Evolutionary conservation across 1,284 basidiomycete species (phyloP), one percentile per base, ranked within the genome.

Genomic region (Peniophora sp.): DNA sequence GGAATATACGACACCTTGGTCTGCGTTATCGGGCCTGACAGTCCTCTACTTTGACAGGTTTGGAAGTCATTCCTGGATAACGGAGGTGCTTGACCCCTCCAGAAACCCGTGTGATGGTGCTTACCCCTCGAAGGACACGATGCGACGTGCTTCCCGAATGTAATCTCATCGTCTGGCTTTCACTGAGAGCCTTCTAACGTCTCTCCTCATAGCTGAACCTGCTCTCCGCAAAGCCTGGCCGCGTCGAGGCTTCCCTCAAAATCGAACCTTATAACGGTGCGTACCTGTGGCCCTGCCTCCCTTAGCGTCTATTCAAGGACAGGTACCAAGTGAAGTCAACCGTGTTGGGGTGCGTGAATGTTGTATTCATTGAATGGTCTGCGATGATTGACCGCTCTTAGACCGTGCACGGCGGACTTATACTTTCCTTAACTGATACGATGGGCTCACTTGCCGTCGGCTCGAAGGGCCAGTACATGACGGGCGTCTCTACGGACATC

Each of bases 401-500:
- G 71, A 76, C 76, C 59, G 82, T 89, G 9, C 92, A 95, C 60
- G 92, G 92, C 11, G 92, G 92, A 6, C 73, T 94, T 37, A 83
- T 94, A 58, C 68, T 89, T 60, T 90, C 89, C 1, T 68, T 96
- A 17, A 90, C 90, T 9, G 92, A 95, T 64, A 92, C 90, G 8
- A 69, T 91, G 44, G 92, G 92, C 5, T 90, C 86, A 1, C 75
- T 95, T 11, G 88, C 88, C 6, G 78, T 95, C 20, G 87, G 88
- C 0, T 81, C 85, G 12, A 84, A 85, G 56, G 92, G 92, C 3
- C 79, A 92, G 22, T 86, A 72, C 64, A 88, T 91, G 81, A 94
- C 92, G 0, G 87, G 92, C 15, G 90, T 95, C 6, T 91, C 87
- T 2, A 92, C 90, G 1, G 92, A 95, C 62, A 85, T 96, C 58